These are phyloP conservation scores for Trypanosoma caninum DNA, from an alignment of 208 protist species.

Conservation along the genomic window DNA sequence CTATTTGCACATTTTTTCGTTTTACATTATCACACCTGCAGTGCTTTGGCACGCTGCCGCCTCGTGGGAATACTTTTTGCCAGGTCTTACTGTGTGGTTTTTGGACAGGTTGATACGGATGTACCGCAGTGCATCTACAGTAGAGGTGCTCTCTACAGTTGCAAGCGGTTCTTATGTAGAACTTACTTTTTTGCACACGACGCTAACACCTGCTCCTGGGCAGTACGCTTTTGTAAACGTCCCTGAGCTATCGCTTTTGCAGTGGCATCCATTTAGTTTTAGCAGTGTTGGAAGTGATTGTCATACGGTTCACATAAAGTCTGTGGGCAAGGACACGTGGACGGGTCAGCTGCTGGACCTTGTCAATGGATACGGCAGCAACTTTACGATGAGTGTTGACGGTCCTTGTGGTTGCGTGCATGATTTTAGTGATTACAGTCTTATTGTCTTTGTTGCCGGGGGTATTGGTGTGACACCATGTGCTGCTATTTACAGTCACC, in stretches of 20 bases:
- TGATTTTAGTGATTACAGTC: conserved; percentile 31
- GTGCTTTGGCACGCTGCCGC: conserved; percentile 51
- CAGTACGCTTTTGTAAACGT: conserved; percentile 57
- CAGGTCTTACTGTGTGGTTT: conserved; percentile 48
- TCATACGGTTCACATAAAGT: conserved; percentile 42
- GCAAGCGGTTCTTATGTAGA: conserved; percentile 6
- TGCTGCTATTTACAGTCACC: conserved; percentile 33
- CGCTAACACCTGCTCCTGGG: conserved; percentile 12
- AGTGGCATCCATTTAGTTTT: conserved; percentile 73
- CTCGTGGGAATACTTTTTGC: conserved; percentile 60
- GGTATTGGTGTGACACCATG: conserved; percentile 50
- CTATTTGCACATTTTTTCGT: conserved; percentile 50
- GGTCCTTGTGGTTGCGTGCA: conserved; percentile 38
- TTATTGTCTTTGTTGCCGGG: conserved; percentile 40
- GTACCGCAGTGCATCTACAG: conserved; percentile 28
- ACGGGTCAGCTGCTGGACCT: conserved; percentile 34
- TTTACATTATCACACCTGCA: conserved; percentile 44
- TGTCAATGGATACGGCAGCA: conserved; percentile 10
- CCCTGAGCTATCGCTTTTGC: conserved; percentile 45
- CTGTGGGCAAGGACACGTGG: conserved; percentile 47
- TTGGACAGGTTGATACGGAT: conserved; percentile 44
- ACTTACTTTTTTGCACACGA: conserved; percentile 13
- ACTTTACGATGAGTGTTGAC: conserved; percentile 37
- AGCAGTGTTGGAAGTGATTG: conserved; percentile 7
- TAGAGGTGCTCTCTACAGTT: conserved; percentile 14